Evolutionary conservation across 352 stramenopile species (phyloP).

Genomic region (Globisporangium barbulae): DNA sequence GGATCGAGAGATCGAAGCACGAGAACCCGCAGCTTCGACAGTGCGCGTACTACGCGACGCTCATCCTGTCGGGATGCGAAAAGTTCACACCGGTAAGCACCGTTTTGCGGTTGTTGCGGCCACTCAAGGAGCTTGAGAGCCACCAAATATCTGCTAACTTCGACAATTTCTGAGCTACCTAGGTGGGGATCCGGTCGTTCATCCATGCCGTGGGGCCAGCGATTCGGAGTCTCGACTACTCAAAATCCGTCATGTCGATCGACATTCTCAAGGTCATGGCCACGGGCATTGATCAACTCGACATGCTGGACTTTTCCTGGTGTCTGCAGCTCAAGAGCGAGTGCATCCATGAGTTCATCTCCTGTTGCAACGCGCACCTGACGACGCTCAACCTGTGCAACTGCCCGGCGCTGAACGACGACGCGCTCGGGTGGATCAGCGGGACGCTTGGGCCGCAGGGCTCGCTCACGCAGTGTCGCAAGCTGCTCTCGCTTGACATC

Average conservation of each 20-base stretch:
- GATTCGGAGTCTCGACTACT: slow-evolving; percentile 52
- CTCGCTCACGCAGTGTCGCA: slow-evolving; percentile 55
- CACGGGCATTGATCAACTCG: slow-evolving; percentile 54
- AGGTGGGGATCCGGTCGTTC: slow-evolving; percentile 72
- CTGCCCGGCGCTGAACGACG: slow-evolving; percentile 62
- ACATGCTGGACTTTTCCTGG: slow-evolving; percentile 55
- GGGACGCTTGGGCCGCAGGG: slow-evolving; percentile 58
- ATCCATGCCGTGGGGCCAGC: slow-evolving; percentile 49
- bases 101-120: not conserved
- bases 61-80: slow-evolving; percentile 56
- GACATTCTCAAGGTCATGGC: slow-evolving; percentile 71
- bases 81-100: slow-evolving; percentile 37
- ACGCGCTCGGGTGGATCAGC: slow-evolving; percentile 70
- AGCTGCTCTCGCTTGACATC: slow-evolving; percentile 64
- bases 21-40: slow-evolving; percentile 14
- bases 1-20: slow-evolving; percentile 8
- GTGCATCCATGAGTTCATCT: slow-evolving; percentile 64
- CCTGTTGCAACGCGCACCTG: slow-evolving; percentile 55
- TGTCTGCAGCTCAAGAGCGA: slow-evolving; percentile 55
- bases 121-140: not conserved
- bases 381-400: slow-evolving; percentile 56
- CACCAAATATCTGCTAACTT: not conserved
- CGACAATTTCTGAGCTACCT: not conserved
- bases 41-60: slow-evolving; percentile 33
- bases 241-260: slow-evolving; percentile 40